Evolutionary conservation across 768 basidiomycete species (phyloP), one percentile per base, ranked within the genome.

Genomic region (Trametes cinnabarina): DNA sequence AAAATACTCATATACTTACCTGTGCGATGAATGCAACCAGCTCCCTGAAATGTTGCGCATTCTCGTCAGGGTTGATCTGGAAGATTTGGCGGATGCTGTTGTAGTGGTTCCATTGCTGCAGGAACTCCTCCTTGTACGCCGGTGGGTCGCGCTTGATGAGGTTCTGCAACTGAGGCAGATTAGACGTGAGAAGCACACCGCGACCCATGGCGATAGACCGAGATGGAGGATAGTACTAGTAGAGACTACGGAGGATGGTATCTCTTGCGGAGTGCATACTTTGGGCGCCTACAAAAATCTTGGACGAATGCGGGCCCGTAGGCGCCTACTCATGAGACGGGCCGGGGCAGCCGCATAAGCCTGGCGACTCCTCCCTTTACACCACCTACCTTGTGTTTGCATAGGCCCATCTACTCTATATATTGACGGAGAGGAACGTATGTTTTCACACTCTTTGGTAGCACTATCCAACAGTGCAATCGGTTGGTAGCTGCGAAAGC

Each of bases 31-130:
- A 99, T 0, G 88, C 77, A 34, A 98, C 85, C 32, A 98, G 82
- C 66, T 98, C 94, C 57, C 86, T 76, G 66, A 95, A 95, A 63
- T 91, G 85, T 32, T 87, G 78, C 0, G 89, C 88, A 66, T 95
- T 90, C 66, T 95, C 94, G 66, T 86, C 84, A 1, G 94, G 92
- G 67, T 85, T 86, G 58, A 88, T 77, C 65, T 81, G 80, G 66
- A 94, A 94, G 61, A 99, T 90, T 66, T 92, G 84, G 32, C 91
- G 84, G 54, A 90, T 86, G 63, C 86, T 90, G 64, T 90, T 84
- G 74, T 95, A 98, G 72, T 96, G 92, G 59, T 91, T 92, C 88
- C 94, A 97, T 79, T 99, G 96, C 63, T 93, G 93, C 15, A 94
- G 69, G 65, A 98, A 99, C 66, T 99, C 97, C 60, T 98, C 96